phyloP scores from a whole-genome alignment of 257 asterid genomes.

The Solanum pimpinellifolium region DNA sequence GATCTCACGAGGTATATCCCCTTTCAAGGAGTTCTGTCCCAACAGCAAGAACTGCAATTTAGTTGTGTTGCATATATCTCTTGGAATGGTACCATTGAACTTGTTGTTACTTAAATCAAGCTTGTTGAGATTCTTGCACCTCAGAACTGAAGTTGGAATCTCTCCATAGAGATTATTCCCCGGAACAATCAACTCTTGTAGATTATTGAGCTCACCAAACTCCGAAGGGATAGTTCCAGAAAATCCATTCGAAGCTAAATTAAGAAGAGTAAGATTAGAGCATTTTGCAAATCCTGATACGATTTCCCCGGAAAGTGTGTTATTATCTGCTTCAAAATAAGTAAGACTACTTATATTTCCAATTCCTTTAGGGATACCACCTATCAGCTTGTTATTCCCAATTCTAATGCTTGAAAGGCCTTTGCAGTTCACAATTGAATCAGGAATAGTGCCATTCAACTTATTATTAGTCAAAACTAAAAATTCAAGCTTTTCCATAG shows the following conservation, averaged over 20 bases:
- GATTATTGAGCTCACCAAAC: conserved; percentile 54
- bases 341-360: conserved; percentile 82
- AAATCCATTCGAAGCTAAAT: conserved; percentile 76
- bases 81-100: conserved; percentile 63
- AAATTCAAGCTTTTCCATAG: conserved; percentile 53
- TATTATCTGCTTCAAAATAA: conserved; percentile 83
- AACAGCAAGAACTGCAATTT: conserved; percentile 66
- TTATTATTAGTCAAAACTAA: conserved; percentile 75
- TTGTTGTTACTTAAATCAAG: conserved; percentile 72
- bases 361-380: conserved; percentile 61
- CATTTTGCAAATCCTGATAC: conserved; percentile 68
- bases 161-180: conserved; percentile 63
- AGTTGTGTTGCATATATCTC: conserved; percentile 59
- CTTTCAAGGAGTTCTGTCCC: conserved; percentile 54
- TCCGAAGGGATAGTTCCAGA: conserved; percentile 61
- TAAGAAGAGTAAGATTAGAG: conserved; percentile 75
- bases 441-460: conserved; percentile 51
- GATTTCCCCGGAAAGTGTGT: conserved; percentile 77
- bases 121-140: conserved; percentile 71
- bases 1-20: conserved; percentile 67
- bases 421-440: conserved; percentile 54
- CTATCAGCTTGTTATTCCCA: conserved; percentile 66
- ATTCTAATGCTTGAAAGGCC: conserved; percentile 73
- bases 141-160: conserved; percentile 51
- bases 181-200: conserved; percentile 81